Conservation (phyloP, 2,329 filamentous ascomycete genomes). For the Xylaria digitata region DNA sequence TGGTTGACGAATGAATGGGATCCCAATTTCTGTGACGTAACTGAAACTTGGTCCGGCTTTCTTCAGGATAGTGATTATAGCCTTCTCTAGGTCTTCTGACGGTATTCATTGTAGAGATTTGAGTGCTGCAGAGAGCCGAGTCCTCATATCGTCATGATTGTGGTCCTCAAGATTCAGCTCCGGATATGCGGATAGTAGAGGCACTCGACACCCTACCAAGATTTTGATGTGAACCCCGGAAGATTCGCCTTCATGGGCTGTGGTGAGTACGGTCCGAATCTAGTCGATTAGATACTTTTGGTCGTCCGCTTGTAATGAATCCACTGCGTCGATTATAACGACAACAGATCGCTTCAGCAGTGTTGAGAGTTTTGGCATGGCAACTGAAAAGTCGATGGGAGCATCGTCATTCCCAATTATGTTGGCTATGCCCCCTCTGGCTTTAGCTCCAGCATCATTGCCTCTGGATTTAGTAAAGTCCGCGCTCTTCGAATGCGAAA, state of each 20-base stretch:
- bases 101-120: conserved; percentile 9
- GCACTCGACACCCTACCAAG: background rate
- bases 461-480: background rate
- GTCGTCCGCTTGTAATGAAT: background rate
- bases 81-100: conserved; percentile 1
- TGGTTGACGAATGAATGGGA: conserved; percentile 7
- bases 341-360: conserved; percentile 1
- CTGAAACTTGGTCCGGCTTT: conserved; percentile 7
- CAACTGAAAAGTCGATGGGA: background rate
- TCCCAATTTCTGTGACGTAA: conserved; percentile 9
- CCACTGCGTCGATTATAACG: background rate
- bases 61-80: background rate
- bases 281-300: conserved; percentile 3
- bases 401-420: background rate
- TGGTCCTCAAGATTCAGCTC: background rate
- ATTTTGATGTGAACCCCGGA: conserved; percentile 2
- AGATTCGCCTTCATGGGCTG: background rate
- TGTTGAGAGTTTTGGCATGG: conserved; percentile 2
- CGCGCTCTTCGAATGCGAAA: background rate
- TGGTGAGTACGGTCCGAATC: background rate
- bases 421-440: background rate
- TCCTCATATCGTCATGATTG: conserved; percentile 14
- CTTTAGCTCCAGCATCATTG: conserved; percentile 1
- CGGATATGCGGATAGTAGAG: background rate
- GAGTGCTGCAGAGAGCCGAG: background rate